Evolutionary conservation across 345 rosid species (phyloP).

Genomic region (Heritiera littoralis): DNA sequence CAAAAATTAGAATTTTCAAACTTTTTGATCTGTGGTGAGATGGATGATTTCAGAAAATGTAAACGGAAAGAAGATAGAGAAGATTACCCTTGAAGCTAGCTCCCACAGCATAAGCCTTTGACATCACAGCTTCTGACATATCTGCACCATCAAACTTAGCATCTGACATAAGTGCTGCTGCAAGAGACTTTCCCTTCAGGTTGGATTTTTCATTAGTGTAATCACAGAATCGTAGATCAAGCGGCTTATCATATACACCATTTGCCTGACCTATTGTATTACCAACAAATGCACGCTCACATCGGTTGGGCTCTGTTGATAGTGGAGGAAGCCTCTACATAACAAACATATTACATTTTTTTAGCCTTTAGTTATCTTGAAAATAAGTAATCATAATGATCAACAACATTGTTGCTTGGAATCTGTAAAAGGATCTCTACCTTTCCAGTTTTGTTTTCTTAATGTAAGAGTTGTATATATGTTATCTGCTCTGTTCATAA

Average conservation of each 20-base stretch:
- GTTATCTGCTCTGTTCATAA: no score
- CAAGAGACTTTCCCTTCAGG: constrained; percentile 89
- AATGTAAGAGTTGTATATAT: no score
- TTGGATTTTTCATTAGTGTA: constrained; percentile 80
- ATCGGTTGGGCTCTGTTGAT: constrained; percentile 82
- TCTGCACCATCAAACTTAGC: constrained; percentile 99
- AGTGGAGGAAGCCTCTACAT: constrained; percentile 92
- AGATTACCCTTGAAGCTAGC: constrained; percentile 91
- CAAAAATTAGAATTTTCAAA: background rate
- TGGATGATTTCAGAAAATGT: background rate
- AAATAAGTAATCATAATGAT: background rate
- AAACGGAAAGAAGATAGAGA: background rate
- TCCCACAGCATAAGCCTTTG: constrained; percentile 94
- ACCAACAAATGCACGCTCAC: constrained; percentile 86
- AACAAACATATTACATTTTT: constrained; percentile 21
- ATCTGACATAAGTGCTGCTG: constrained; percentile 91
- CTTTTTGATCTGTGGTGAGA: background rate
- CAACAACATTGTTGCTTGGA: background rate
- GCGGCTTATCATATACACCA: constrained; percentile 94
- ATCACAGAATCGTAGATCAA: constrained; percentile 90
- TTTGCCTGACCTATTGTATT: constrained; percentile 98
- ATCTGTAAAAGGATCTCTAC: background rate
- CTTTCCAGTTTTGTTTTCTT: no score
- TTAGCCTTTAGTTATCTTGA: constrained; percentile 9
- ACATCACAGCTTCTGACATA: constrained; percentile 97